A percentile compares a stretch with the other conserved stretches of the same genome.
Conservation (phyloP, 441 rosid species). For the Pelargonium fulgidum region DNA sequence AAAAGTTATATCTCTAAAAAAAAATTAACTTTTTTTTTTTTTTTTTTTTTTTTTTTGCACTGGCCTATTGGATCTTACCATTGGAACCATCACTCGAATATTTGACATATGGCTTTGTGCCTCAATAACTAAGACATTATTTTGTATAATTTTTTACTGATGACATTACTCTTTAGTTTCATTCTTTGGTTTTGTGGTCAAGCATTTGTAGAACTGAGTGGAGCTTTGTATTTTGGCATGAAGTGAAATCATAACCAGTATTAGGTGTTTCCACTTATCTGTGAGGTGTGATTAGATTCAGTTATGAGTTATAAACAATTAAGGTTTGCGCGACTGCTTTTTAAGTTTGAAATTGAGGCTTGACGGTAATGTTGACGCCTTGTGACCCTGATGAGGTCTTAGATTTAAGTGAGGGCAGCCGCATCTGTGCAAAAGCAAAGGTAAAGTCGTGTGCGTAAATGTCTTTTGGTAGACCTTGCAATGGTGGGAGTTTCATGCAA, state of each 20-base stretch:
- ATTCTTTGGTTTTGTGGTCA: background rate
- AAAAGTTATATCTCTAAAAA: background rate
- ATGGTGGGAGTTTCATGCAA: no score
- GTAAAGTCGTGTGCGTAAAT: no score
- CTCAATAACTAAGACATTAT: no score
- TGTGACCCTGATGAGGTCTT: background rate
- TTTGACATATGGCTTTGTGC: no score
- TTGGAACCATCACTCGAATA: no score
- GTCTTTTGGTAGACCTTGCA: no score
- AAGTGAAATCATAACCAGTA: background rate
- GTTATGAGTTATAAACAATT: background rate
- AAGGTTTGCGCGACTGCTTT: background rate
- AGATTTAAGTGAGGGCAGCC: background rate
- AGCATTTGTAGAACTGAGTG: background rate
- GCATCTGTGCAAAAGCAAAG: no score
- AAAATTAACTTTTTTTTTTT: background rate
- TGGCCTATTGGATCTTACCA: no score
- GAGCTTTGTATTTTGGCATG: background rate
- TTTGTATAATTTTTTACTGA: no score
- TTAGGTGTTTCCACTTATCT: background rate
- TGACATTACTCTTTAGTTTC: no score
- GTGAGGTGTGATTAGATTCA: background rate
- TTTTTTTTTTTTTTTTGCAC: no score
- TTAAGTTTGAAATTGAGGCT: no score
- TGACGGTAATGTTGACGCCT: background rate